Evolutionary conservation across 148 eudicot genomes (phyloP), one percentile per base, ranked within the genome.

Genomic region (Diospyros lotus): DNA sequence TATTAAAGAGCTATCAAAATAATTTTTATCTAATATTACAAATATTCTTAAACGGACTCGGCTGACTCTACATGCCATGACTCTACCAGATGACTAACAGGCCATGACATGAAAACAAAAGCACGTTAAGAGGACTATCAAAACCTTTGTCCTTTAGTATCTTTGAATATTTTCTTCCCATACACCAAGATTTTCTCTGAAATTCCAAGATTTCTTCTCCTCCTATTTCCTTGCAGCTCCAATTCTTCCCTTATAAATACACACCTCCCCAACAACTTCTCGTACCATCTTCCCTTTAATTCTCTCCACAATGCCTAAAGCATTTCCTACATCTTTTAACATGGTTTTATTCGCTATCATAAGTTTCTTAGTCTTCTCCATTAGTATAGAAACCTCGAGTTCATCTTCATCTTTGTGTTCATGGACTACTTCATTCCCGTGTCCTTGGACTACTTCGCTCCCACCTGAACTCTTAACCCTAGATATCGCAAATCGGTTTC

Each of bases 101-200:
- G 28, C 28, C 28, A 28, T 28, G 28, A 28, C 28, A 28, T 28
- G 28, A 28, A 28, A 28, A 28, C 0, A 28, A 28, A 28, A 28
- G 28, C 28, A 28, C 28, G 28, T 28, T 28, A 28, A 28, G 28
- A 28, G 28, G 28, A 28, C 28, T 28, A 71, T 73, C 50, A 72
- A 48, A 41, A 28, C 42, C 18, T 68, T 60, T 54, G 83, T 79
- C 86, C 76, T 75, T 81, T 51, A 51, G 76, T 17, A 84, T 84
- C 87, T 86, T 82, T 82, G 87, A 84, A 84, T 54, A 68, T 68
- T 50, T 15, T 38, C 65, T 66, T 12, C 68, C 58, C 54, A 69
- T 5, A 46, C 45, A 7, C 39, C 52, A 48, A 48, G 8, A 28
- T 28, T 28, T 28, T 28, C 28, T 28, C 28, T 28, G 28, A 28